These are phyloP conservation scores for Serendipita vermifera DNA, from an alignment of 768 basidiomycete genomes.

Conservation along the genomic window DNA sequence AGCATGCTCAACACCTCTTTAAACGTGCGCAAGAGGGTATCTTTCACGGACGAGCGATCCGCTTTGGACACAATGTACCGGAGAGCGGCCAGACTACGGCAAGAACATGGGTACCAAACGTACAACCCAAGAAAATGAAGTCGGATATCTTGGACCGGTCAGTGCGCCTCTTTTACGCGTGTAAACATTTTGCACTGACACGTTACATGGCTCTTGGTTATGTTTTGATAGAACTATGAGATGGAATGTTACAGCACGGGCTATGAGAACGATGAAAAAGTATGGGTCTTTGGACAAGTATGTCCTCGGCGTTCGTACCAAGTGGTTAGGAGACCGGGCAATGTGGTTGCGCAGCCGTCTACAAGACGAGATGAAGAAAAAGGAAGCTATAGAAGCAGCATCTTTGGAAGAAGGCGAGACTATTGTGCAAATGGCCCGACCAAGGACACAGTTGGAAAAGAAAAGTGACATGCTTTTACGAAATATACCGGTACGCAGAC, in stretches of 20 bases:
- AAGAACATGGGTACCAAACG: constrained; percentile 77
- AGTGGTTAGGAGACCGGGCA: constrained; percentile 11
- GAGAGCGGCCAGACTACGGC: constrained; percentile 82
- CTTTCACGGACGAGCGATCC: constrained; percentile 68
- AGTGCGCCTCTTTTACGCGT: background rate
- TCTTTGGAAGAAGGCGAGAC: background rate
- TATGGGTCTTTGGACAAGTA: constrained; percentile 64
- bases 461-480: background rate
- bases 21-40: constrained; percentile 71
- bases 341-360: constrained; percentile 7
- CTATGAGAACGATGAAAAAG: constrained; percentile 75
- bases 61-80: constrained; percentile 79
- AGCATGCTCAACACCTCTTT: constrained; percentile 38
- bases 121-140: constrained; percentile 59
- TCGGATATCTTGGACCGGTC: constrained; percentile 49
- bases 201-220: background rate
- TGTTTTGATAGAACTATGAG: constrained; percentile 25
- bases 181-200: background rate
- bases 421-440: background rate
- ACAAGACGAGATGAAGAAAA: constrained; percentile 1
- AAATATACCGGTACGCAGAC: background rate
- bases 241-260: constrained; percentile 62
- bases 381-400: no score
- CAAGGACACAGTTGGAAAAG: background rate
- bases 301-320: constrained; percentile 28